Conservation (phyloP, 2,329 filamentous ascomycete genomes). For the Tolypocladium pustulatum region DNA sequence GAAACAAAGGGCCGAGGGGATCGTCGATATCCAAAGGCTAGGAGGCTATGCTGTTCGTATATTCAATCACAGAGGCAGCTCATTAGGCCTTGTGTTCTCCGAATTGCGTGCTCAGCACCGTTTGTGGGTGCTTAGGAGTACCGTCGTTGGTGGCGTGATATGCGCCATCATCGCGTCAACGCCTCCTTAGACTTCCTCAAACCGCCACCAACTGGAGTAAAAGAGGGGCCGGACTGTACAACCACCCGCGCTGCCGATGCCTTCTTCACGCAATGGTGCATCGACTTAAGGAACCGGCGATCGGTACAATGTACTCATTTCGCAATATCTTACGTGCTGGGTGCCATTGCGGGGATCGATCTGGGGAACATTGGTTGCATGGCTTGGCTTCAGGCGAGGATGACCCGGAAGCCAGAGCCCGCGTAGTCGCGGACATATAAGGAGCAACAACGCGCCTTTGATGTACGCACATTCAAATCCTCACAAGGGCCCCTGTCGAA, state of each 20-base stretch:
- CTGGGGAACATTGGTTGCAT: not conserved
- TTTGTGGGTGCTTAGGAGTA: not conserved
- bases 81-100: not conserved
- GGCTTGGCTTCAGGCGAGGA: not conserved
- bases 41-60: not conserved
- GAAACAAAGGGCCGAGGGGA: not conserved
- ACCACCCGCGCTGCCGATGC: not conserved
- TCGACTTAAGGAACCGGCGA: not conserved
- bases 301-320: not conserved
- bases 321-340: not conserved
- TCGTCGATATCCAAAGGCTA: not conserved
- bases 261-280: not conserved
- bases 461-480: no score
- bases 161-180: slow-evolving; percentile 9
- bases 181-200: not conserved
- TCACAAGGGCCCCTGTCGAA: not conserved
- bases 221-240: not conserved
- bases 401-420: not conserved
- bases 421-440: not conserved
- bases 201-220: not conserved
- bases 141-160: slow-evolving; percentile 8
- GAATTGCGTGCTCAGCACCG: not conserved
- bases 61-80: not conserved
- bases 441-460: not conserved
- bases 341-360: slow-evolving; percentile 1